phyloP scores from a whole-genome alignment of 2,329 filamentous ascomycete genomes.

The Arachnomyces sp. region DNA sequence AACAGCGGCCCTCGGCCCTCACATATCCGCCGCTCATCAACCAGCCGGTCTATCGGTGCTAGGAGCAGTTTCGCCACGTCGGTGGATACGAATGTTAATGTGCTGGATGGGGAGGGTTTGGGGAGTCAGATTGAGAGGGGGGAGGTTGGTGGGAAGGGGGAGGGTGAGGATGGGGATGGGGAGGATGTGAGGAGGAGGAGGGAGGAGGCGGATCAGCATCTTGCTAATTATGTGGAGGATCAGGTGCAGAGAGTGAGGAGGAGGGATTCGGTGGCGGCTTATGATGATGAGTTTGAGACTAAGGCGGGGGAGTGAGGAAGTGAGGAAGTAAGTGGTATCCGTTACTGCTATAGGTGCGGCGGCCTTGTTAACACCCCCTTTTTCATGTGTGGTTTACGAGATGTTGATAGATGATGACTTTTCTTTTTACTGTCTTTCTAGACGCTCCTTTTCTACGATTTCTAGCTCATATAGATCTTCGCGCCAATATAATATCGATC shows the following conservation, averaged over 20 bases:
- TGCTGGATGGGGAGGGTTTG: no score
- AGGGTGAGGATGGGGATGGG: conserved; percentile 24
- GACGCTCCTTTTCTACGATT: no score
- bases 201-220: conserved; percentile 56
- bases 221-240: conserved; percentile 72
- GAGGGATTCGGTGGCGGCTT: conserved; percentile 42
- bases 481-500: no score
- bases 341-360: no score
- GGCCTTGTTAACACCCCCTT: no score
- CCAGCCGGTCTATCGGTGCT: conserved; percentile 71
- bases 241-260: conserved; percentile 67
- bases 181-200: conserved; percentile 27
- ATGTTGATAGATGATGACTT: no score
- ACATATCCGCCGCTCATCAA: conserved; percentile 67
- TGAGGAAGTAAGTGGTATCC: no score
- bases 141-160: conserved; percentile 20
- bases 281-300: conserved; percentile 56
- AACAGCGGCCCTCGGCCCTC: conserved; percentile 39
- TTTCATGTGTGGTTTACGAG: no score
- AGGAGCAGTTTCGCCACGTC: conserved; percentile 66
- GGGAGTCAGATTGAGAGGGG: conserved; percentile 10
- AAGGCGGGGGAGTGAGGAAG: conserved; percentile 41
- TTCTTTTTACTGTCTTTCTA: no score
- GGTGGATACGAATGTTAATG: conserved; percentile 6
- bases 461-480: no score